These are phyloP conservation scores for Chaetomium sp. DNA, from an alignment of 2,329 filamentous ascomycete genomes.

Conservation along the genomic window DNA sequence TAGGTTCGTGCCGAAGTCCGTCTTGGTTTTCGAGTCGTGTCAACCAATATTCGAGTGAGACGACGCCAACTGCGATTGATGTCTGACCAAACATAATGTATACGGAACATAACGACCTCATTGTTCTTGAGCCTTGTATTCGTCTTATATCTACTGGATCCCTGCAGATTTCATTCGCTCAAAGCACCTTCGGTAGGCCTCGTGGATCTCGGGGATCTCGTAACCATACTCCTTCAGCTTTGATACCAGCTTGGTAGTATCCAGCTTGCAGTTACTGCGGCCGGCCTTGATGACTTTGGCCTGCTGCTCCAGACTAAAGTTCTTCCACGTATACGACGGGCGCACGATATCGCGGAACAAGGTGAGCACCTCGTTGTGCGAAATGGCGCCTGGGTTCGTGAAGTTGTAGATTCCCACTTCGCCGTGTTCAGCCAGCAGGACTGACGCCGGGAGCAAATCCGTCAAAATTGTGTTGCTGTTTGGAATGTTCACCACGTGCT, in stretches of 20 bases:
- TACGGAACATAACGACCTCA: background rate
- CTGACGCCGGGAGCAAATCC: slow-evolving; percentile 63
- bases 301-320: slow-evolving; percentile 68
- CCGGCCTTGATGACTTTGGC: slow-evolving; percentile 68
- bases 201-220: slow-evolving; percentile 62
- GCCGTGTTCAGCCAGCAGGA: slow-evolving; percentile 61
- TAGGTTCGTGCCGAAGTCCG: slow-evolving; percentile 2
- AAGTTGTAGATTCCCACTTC: slow-evolving; percentile 70
- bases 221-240: slow-evolving; percentile 63
- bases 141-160: slow-evolving; percentile 44
- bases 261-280: slow-evolving; percentile 66
- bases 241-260: slow-evolving; percentile 61
- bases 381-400: slow-evolving; percentile 70
- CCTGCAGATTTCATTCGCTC: slow-evolving; percentile 63
- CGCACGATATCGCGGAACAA: slow-evolving; percentile 66
- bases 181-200: slow-evolving; percentile 64
- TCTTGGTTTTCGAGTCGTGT: background rate
- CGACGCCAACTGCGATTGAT: background rate
- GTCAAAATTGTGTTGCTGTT: slow-evolving; percentile 69
- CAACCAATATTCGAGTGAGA: background rate
- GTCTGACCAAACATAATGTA: background rate
- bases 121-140: background rate
- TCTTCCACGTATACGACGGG: slow-evolving; percentile 63
- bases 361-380: slow-evolving; percentile 67
- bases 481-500: slow-evolving; percentile 66